Evolutionary conservation across 805 yeast genomes (phyloP), one percentile per base, ranked within the genome.

Genomic region (Saccharomyces paradoxus): DNA sequence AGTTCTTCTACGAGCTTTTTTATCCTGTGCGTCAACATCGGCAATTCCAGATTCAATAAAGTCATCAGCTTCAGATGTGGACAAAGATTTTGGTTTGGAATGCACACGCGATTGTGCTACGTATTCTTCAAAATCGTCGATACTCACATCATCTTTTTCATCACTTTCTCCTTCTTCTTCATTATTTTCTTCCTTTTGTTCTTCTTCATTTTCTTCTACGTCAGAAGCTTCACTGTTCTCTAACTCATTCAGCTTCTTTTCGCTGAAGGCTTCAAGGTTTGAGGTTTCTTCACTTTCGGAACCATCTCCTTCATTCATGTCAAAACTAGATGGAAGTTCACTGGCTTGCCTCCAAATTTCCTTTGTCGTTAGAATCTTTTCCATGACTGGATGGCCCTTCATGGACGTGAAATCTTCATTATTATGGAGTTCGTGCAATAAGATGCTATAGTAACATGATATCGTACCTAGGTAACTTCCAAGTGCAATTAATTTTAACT

Each of bases 361-460:
- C 60, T 95, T 79, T 2, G 94, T 78, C 52, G 86, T 83, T 53
- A 92, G 73, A 32, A 92, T 84, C 29, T 86, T 80, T 64, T 88
- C 90, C 97, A 94, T 92, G 1, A 92, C 85, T 2, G 92, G 87
- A 60, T 87, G 92, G 54, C 89, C 95, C 62, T 89, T 89, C 86
- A 91, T 83, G 10, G 80, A 72, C 32, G 75, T 67, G 57, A 83
- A 79, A 2, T 77, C 74, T 51, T 82, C 86, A 28, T 81, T 84
- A 24, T 74, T 74, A 48, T 74, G 71, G 44, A 84, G 65, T 48
- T 81, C 78, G 41, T 82, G 82, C 17, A 81, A 71, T 58, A 92
- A 81, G 14, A 94, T 66, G 2, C 96, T 86, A 63, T 92, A 81
- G 68, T 90, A 92, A 5, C 90, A 80, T 4, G 86, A 74, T 27